These are phyloP conservation scores for Monosporascus sp. DNA, from an alignment of 2,329 filamentous ascomycete genomes.

Conservation along the genomic window DNA sequence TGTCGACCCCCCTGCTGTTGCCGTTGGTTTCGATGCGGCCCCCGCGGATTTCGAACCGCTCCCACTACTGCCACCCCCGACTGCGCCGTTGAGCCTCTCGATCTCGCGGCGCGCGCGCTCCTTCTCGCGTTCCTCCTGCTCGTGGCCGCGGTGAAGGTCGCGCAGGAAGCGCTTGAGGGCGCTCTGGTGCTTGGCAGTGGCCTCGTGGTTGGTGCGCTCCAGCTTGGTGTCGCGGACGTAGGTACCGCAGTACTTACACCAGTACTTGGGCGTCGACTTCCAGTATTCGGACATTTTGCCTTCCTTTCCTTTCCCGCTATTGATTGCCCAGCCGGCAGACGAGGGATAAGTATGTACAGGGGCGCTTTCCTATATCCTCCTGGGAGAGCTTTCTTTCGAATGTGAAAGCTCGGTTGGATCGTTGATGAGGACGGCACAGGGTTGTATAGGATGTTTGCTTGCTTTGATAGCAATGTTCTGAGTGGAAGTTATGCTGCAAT, in stretches of 20 bases:
- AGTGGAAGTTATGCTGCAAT: too few species aligned
- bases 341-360: too few species aligned
- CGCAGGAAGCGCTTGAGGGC: constrained; percentile 84
- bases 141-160: constrained; percentile 79
- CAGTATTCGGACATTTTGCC: constrained; percentile 86
- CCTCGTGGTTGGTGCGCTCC: constrained; percentile 84
- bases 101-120: constrained; percentile 80
- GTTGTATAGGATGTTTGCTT: too few species aligned
- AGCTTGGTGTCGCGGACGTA: constrained; percentile 91
- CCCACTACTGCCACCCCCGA: constrained; percentile 26
- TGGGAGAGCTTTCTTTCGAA: too few species aligned
- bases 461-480: too few species aligned
- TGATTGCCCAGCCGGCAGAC: too few species aligned
- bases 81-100: constrained; percentile 75
- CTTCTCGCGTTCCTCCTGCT: constrained; percentile 74
- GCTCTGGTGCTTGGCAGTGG: constrained; percentile 77
- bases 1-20: constrained; percentile 1
- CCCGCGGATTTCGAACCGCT: constrained; percentile 33
- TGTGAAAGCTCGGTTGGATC: too few species aligned
- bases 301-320: too few species aligned
- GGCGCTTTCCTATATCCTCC: too few species aligned
- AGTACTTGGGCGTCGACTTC: constrained; percentile 96
- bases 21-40: constrained; percentile 8
- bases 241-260: constrained; percentile 93
- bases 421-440: too few species aligned